A percentile compares a stretch with the other conserved stretches of the same genome.
phyloP scores from a whole-genome alignment of 73 alveolate genomes.

The Stentor roeselii region DNA sequence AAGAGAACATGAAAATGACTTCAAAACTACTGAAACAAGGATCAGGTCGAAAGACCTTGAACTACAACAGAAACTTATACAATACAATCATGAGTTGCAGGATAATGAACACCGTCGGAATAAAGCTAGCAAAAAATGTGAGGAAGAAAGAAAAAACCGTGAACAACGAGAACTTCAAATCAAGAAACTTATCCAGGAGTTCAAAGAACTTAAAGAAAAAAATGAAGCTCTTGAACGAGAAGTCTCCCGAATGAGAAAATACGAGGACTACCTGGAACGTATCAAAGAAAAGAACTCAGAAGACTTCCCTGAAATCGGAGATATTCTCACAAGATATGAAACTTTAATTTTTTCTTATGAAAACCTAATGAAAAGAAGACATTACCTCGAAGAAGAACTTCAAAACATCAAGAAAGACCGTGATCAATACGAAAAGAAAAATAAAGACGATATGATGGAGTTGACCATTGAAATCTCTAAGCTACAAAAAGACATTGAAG shows the following conservation, averaged over 20 bases:
- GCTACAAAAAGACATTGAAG: slow-evolving; percentile 38
- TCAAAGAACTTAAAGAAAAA: slow-evolving; percentile 32
- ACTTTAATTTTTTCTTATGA: slow-evolving; percentile 63
- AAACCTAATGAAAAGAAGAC: slow-evolving; percentile 51
- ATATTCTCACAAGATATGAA: slow-evolving; percentile 63
- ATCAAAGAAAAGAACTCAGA: slow-evolving; percentile 73
- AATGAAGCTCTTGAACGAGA: slow-evolving; percentile 40
- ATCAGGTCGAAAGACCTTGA: slow-evolving; percentile 62
- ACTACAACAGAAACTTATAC: slow-evolving; percentile 62
- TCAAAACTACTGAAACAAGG: slow-evolving; percentile 56
- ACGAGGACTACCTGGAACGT: slow-evolving; percentile 76
- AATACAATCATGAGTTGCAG: slow-evolving; percentile 70
- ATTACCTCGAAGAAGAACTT: slow-evolving; percentile 51
- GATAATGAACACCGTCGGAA: slow-evolving; percentile 78
- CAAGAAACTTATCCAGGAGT: slow-evolving; percentile 21
- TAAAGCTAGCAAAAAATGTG: slow-evolving; percentile 65
- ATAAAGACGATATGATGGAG: slow-evolving; percentile 38
- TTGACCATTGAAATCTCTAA: slow-evolving; percentile 46
- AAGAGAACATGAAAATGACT: slow-evolving; percentile 56
- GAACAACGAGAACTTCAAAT: slow-evolving; percentile 45
- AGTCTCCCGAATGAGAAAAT: slow-evolving; percentile 66
- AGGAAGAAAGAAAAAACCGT: slow-evolving; percentile 49
- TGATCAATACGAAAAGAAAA: slow-evolving; percentile 32
- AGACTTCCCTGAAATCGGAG: slow-evolving; percentile 69
- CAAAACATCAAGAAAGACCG: slow-evolving; percentile 61